phyloP scores from a whole-genome alignment of 2,329 filamentous ascomycete genomes.

The Cadophora sp. region DNA sequence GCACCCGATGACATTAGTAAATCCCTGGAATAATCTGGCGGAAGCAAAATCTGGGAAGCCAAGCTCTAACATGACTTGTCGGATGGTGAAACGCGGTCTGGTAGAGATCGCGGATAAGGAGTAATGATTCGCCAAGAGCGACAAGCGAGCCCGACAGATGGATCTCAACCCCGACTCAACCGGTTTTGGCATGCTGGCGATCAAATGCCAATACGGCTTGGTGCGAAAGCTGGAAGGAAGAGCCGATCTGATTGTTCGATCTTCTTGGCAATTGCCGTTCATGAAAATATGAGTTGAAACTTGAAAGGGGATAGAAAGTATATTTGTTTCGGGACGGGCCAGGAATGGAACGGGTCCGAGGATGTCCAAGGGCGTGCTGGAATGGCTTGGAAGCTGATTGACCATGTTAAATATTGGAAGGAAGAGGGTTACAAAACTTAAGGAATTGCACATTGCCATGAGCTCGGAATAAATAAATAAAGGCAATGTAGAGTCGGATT shows the following conservation, averaged over 20 bases:
- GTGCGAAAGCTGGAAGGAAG: constrained; percentile 13
- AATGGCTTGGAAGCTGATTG: not conserved
- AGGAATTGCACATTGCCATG: too few species aligned
- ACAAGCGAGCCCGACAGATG: constrained; percentile 15
- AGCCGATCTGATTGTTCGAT: constrained; percentile 22
- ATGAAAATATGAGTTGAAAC: not conserved
- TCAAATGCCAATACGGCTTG: constrained; percentile 25
- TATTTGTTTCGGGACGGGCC: not conserved
- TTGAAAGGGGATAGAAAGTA: not conserved
- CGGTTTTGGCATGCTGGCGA: constrained; percentile 21
- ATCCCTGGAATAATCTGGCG: not conserved
- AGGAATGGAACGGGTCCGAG: not conserved
- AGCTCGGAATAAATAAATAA: too few species aligned
- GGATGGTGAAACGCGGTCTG: constrained; percentile 27
- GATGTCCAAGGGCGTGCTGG: not conserved
- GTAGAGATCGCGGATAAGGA: constrained; percentile 18
- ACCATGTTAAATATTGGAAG: too few species aligned
- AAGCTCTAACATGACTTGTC: constrained; percentile 28
- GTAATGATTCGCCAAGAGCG: constrained; percentile 1
- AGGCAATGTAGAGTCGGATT: too few species aligned
- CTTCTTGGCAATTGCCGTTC: constrained; percentile 23
- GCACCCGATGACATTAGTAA: not conserved
- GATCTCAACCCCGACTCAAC: not conserved
- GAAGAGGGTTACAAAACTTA: too few species aligned
- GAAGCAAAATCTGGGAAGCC: constrained; percentile 8